Percentiles rank a stretch among this genome's conserved stretches.
phyloP scores from a whole-genome alignment of 2,329 filamentous ascomycete genomes.

The Fusarium sarcochroum region DNA sequence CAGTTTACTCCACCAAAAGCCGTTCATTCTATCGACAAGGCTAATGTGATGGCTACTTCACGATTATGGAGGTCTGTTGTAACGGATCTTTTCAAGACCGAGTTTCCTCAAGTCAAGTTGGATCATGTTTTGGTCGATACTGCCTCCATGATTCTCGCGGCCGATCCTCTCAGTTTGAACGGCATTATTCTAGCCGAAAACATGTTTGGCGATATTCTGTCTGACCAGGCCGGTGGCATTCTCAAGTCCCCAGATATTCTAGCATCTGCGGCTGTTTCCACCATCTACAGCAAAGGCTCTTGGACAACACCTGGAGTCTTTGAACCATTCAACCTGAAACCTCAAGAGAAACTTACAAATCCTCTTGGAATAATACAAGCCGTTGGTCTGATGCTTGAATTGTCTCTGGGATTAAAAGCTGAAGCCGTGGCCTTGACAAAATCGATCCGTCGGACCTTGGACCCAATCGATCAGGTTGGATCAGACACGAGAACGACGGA shows the following conservation, averaged over 20 bases:
- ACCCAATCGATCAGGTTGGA: slow-evolving; percentile 31
- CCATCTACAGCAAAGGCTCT: background rate
- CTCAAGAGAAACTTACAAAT: slow-evolving; percentile 4
- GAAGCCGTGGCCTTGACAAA: slow-evolving; percentile 25
- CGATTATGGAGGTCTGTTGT: slow-evolving; percentile 44
- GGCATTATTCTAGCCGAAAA: slow-evolving; percentile 46
- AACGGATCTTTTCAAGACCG: slow-evolving; percentile 25
- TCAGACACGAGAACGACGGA: slow-evolving; percentile 19
- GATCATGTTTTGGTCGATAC: slow-evolving; percentile 43
- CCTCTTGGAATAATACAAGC: slow-evolving; percentile 27
- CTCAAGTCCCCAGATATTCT: slow-evolving; percentile 17
- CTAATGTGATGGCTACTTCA: slow-evolving; percentile 45
- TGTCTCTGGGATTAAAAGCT: slow-evolving; percentile 9
- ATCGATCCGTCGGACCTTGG: slow-evolving; percentile 32
- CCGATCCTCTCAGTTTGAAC: slow-evolving; percentile 38
- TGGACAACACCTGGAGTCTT: slow-evolving; percentile 13
- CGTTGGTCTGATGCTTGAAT: slow-evolving; percentile 21
- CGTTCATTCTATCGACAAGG: slow-evolving; percentile 45
- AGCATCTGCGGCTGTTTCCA: slow-evolving; percentile 23
- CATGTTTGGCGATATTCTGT: slow-evolving; percentile 48
- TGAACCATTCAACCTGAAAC: slow-evolving; percentile 31
- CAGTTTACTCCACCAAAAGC: slow-evolving; percentile 67
- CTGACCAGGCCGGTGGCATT: slow-evolving; percentile 44
- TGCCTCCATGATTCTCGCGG: slow-evolving; percentile 40
- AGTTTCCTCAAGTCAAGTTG: slow-evolving; percentile 39